Base-by-base conservation (phyloP, 2,329 filamentous ascomycete genomes). In the Monilinia aucupariae region DNA sequence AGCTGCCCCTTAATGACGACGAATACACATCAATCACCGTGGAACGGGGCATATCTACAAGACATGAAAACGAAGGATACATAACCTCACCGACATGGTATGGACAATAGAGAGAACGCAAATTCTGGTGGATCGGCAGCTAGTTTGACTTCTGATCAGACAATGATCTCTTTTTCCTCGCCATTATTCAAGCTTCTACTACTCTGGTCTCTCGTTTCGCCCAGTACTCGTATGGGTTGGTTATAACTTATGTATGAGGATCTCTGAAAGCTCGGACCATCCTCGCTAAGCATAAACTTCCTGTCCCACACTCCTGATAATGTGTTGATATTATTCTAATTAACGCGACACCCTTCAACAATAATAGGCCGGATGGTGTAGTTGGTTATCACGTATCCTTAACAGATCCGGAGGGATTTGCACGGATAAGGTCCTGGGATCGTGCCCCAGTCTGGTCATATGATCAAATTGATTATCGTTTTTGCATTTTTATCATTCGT, bases 331-430 rank as follows among this genome's bases (percentile, higher is more conserved):
- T 22, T 0, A 5, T 32, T 27, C 25, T 1, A 3, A 47, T 47
- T 25, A 17, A 32, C 30, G 3, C 0, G 0, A 0, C 0, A 0
- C 0, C 0, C n/a, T 0, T 1, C n/a, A 58, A 25, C 41, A 58
- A 58, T n/a, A 25, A 20, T 9, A 32, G 54, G 54, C 54, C 54
- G 54, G 54, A 58, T 58, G 54, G 54, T 58, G 54, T 58, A 58
- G 54, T 58, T 58, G 54, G 41, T 58, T 58, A 58, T 58, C 54
- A 58, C 54, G 54, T 58, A 41, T 58, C 54, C 54, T 58, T 58
- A 58, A 58, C 54, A 56, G 47, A 34, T 34, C n/a, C n/a, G n/a
- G n/a, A n/a, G n/a, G n/a, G n/a, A n/a, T n/a, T n/a, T n/a, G n/a
- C n/a, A 58, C 54, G 54, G 54, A 58, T 41, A 58, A 58, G 54